Base-by-base conservation (phyloP, 345 rosid species). In the Gossypium anomalum region DNA sequence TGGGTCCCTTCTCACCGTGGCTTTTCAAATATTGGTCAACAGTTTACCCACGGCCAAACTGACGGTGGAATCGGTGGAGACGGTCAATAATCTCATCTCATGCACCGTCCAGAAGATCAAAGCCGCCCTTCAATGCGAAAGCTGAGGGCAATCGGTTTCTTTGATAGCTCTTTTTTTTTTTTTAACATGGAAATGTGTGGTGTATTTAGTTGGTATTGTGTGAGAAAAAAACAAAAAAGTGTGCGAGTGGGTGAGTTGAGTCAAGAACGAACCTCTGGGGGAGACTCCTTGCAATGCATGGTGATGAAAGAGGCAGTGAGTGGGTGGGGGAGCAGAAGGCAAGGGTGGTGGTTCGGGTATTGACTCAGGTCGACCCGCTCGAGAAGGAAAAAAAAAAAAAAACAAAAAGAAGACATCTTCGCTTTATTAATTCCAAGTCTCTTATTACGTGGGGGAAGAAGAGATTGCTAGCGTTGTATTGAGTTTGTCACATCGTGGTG, bases 301-400 rank as follows among this genome's bases (percentile, higher is more conserved):
- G 85, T 77, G 89, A 53, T 80, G 34, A 48, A 80, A 29, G 17
- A 81, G 76, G 69, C 76, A 70, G 16, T 11, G 55, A 51, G 57
- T 57, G 48, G 48, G 78, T 16, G 69, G 72, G 41, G 41, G 41
- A 81, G 47, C 82, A 70, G 82, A 55, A 76, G 65, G 90, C 88
- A 82, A 86, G 89, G 90, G 87, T 89, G 93, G 93, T 92, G 99
- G 97, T 96, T 96, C 99, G 99, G 98, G 99, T 89, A 96, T 96
- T 93, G 99, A 96, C 99, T 96, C 83, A 78, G 89, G 84, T 87
- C 79, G 76, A 83, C 96, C 97, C 90, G 75, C 10, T 67, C 78
- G 70, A 57, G 65, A 38, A 9, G 76, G n/a, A n/a, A n/a, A 41
- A 8, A 12, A 34, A 23, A 15, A 56, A 62, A 48, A n/a, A 23